A percentile compares a stretch with the other conserved stretches of the same genome.
phyloP scores from a whole-genome alignment of 1,139 yeast species.

The Scheffersomyces quercinus region DNA sequence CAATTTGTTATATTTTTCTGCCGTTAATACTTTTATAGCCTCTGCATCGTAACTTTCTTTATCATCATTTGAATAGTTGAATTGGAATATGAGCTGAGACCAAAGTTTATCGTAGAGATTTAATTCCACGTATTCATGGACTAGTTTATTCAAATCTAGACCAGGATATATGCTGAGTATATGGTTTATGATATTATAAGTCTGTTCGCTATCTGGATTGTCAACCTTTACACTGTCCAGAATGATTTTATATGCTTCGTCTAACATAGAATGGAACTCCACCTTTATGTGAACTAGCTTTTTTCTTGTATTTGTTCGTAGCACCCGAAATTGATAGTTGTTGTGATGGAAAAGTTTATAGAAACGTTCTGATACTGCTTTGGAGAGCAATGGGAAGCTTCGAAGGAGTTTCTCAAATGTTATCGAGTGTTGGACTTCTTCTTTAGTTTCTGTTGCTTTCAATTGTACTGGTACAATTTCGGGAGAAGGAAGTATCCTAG shows the following conservation, averaged over 20 bases:
- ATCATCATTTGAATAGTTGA: conserved; percentile 32
- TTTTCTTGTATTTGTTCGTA: conserved; percentile 33
- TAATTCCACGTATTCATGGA: conserved; percentile 71
- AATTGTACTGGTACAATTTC: background rate
- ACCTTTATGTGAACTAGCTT: conserved; percentile 25
- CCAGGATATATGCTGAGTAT: conserved; percentile 40
- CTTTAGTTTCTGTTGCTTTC: background rate
- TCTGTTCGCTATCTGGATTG: conserved; percentile 37
- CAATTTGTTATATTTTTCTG: conserved; percentile 41
- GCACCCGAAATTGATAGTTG: conserved; percentile 32
- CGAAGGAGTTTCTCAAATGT: conserved; percentile 40
- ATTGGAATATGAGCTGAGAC: conserved; percentile 48
- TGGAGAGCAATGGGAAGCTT: conserved; percentile 47
- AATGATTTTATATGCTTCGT: conserved; percentile 39
- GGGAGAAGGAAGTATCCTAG: too few species aligned
- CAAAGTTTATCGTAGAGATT: conserved; percentile 67
- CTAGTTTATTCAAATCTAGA: conserved; percentile 53
- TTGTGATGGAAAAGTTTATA: conserved; percentile 46
- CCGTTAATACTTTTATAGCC: conserved; percentile 31
- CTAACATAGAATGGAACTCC: conserved; percentile 37
- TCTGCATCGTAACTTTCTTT: conserved; percentile 26
- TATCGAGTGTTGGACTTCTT: conserved; percentile 5
- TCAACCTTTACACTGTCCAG: conserved; percentile 43
- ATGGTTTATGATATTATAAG: conserved; percentile 32
- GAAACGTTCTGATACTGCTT: conserved; percentile 48